These are phyloP conservation scores for Populus deltoides DNA, from an alignment of 345 rosid species.

Conservation along the genomic window DNA sequence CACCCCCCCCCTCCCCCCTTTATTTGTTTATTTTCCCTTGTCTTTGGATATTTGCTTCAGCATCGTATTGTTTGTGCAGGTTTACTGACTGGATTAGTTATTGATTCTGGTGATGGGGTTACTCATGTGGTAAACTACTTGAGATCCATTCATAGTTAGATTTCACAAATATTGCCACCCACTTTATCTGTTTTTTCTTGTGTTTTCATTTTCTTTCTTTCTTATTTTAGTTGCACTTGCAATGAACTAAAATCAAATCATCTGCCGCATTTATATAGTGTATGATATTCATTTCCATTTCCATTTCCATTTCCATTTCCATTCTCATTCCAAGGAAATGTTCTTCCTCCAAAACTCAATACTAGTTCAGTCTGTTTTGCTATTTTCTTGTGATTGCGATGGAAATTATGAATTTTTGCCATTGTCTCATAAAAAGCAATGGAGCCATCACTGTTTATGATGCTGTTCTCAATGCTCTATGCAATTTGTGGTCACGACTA, in stretches of 20 bases:
- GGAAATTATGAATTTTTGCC: background rate
- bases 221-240: conserved; percentile 1
- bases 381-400: background rate
- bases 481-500: background rate
- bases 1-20: background rate
- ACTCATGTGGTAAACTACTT: conserved; percentile 84
- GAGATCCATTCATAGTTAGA: background rate
- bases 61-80: conserved; percentile 47
- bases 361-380: background rate
- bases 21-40: background rate
- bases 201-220: background rate
- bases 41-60: conserved; percentile 18
- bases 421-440: background rate
- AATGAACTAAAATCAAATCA: background rate
- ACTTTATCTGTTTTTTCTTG: no score
- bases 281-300: no score
- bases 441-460: background rate
- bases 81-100: conserved; percentile 90
- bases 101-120: conserved; percentile 99
- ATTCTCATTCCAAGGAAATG: no score
- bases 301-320: no score
- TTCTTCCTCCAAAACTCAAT: no score
- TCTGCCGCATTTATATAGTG: background rate
- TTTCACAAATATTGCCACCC: background rate
- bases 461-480: conserved; percentile 3